These are phyloP conservation scores for Ceratocystis cacaofunesta DNA, from an alignment of 2,329 filamentous ascomycete genomes.

Conservation along the genomic window DNA sequence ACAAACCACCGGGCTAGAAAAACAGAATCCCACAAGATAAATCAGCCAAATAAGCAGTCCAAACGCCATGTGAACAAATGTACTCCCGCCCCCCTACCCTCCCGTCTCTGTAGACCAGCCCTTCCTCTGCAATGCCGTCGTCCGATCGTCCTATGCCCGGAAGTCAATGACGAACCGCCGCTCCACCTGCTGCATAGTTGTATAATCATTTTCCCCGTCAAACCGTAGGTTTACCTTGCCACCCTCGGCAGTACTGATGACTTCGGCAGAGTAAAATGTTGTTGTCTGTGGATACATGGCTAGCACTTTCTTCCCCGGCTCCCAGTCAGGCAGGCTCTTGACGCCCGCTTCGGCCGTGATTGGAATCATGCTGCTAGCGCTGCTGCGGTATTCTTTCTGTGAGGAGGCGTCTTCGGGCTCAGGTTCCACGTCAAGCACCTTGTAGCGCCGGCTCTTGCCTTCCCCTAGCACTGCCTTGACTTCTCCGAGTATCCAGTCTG, in stretches of 20 bases:
- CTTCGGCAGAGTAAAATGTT: conserved; percentile 72
- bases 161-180: conserved; percentile 65
- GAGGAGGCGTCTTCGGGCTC: conserved; percentile 53
- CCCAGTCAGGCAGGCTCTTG: conserved; percentile 42
- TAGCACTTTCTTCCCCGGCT: conserved; percentile 56
- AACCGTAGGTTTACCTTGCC: conserved; percentile 53
- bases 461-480: conserved; percentile 63
- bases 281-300: conserved; percentile 73
- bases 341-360: conserved; percentile 44
- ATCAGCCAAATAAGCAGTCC: not conserved
- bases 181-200: conserved; percentile 61
- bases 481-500: conserved; percentile 61
- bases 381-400: conserved; percentile 54
- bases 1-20: not conserved
- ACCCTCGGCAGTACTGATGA: conserved; percentile 42
- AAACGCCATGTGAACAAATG: conserved; percentile 1
- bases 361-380: conserved; percentile 60
- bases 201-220: conserved; percentile 61
- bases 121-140: not conserved
- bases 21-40: not conserved
- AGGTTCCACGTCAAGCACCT: conserved; percentile 65
- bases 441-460: conserved; percentile 62
- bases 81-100: not conserved
- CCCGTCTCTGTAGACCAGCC: conserved; percentile 2
- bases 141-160: conserved; percentile 24